phyloP scores from a whole-genome alignment of 2,329 filamentous ascomycete genomes.

The Scolecobasidium constrictum region DNA sequence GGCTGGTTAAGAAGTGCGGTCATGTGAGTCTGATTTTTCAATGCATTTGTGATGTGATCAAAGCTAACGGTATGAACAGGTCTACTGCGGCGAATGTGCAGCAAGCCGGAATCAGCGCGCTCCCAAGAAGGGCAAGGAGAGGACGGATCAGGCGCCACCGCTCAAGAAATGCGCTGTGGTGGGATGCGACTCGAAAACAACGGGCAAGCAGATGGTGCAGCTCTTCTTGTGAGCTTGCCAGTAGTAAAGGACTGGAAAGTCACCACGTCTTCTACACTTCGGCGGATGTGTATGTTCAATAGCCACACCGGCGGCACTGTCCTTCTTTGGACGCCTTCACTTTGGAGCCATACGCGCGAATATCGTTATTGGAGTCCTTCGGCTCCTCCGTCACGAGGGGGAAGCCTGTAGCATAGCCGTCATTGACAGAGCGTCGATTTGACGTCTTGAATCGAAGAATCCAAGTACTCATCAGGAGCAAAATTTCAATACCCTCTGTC shows the following conservation, averaged over 20 bases:
- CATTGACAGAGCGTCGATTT: too few species aligned
- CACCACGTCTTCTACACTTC: background rate
- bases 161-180: conserved; percentile 37
- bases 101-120: conserved; percentile 25
- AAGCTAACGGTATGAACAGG: conserved; percentile 21
- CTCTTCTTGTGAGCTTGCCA: conserved; percentile 23
- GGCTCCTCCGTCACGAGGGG: background rate
- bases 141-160: conserved; percentile 16
- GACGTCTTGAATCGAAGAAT: too few species aligned
- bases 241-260: background rate
- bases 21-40: conserved; percentile 57
- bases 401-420: background rate
- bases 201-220: conserved; percentile 27
- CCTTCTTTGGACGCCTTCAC: background rate
- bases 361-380: background rate
- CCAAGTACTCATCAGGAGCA: too few species aligned
- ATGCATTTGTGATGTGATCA: background rate
- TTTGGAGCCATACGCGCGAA: background rate
- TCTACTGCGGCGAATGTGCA: conserved; percentile 43
- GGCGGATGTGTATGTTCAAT: background rate
- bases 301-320: too few species aligned
- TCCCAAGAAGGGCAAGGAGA: conserved; percentile 29
- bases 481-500: too few species aligned
- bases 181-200: conserved; percentile 28
- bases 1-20: conserved; percentile 82